Evolutionary conservation across 805 yeast genomes (phyloP).

Genomic region (Henningerozyma blattae): DNA sequence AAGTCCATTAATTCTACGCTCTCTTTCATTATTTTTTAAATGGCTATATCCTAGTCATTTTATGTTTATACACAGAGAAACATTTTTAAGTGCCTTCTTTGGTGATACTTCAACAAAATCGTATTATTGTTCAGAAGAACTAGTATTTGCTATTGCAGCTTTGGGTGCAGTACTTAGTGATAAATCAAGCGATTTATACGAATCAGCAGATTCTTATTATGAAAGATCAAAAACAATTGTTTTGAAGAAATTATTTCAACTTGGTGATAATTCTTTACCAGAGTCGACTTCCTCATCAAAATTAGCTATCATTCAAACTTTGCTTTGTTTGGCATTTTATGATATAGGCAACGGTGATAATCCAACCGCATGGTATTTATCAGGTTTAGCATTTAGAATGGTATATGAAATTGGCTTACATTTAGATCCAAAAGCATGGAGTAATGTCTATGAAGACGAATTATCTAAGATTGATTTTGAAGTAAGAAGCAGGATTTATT

Average conservation of each 20-base stretch:
- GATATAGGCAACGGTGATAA: constrained; percentile 46
- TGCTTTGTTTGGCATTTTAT: constrained; percentile 40
- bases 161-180: constrained; percentile 40
- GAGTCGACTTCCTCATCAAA: constrained; percentile 28
- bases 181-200: constrained; percentile 21
- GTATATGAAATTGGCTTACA: constrained; percentile 51
- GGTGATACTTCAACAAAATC: constrained; percentile 22
- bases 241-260: constrained; percentile 26
- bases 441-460: constrained; percentile 26
- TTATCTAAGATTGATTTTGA: constrained; percentile 35
- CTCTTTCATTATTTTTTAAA: constrained; percentile 30
- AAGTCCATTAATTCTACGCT: constrained; percentile 14
- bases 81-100: constrained; percentile 45
- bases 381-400: constrained; percentile 47
- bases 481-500: constrained; percentile 44
- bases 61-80: constrained; percentile 46
- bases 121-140: constrained; percentile 39
- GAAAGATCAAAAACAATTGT: constrained; percentile 32
- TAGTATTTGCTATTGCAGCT: constrained; percentile 42
- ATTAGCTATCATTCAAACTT: constrained; percentile 42
- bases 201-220: constrained; percentile 32
- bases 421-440: constrained; percentile 44
- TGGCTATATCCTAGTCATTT: constrained; percentile 54
- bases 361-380: constrained; percentile 48
- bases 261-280: constrained; percentile 8